These are phyloP conservation scores for Penicillium salamii DNA, from an alignment of 495 filamentous ascomycete species.

Conservation along the genomic window DNA sequence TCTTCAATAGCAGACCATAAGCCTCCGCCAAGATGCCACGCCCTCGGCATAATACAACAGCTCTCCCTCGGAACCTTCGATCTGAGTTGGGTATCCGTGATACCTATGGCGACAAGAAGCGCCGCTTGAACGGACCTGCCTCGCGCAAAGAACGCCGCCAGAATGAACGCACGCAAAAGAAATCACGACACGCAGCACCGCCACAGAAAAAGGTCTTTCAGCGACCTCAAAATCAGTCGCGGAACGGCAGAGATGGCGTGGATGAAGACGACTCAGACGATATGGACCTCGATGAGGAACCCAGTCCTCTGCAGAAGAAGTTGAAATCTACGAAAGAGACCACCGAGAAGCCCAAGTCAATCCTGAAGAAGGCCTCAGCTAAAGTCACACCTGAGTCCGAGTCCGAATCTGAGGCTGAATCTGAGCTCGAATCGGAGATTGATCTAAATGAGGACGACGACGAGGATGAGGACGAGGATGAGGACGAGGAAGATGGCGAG, in stretches of 20 bases:
- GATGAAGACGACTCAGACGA: slow-evolving; percentile 14
- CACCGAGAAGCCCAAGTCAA: slow-evolving; percentile 34
- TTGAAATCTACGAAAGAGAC: slow-evolving; percentile 22
- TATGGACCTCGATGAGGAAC: slow-evolving; percentile 6
- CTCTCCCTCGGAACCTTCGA: slow-evolving; percentile 59
- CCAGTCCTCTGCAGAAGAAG: slow-evolving; percentile 7
- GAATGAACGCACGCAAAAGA: slow-evolving; percentile 56
- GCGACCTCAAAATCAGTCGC: neutral
- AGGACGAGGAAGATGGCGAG: neutral
- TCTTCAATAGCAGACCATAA: neutral
- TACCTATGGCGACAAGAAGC: slow-evolving; percentile 38
- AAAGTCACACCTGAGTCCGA: slow-evolving; percentile 26
- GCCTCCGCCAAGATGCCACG: slow-evolving; percentile 29
- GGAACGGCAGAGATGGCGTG: slow-evolving; percentile 24
- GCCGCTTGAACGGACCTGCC: slow-evolving; percentile 35
- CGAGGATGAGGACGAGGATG: slow-evolving; percentile 22
- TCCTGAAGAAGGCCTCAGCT: slow-evolving; percentile 42
- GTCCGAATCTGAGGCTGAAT: slow-evolving; percentile 1
- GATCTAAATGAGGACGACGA: slow-evolving; percentile 14
- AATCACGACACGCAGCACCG: slow-evolving; percentile 29
- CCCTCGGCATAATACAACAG: slow-evolving; percentile 54
- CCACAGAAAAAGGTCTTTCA: slow-evolving; percentile 17
- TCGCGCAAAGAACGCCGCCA: slow-evolving; percentile 62
- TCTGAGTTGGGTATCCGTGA: slow-evolving; percentile 55
- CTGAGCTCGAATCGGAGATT: neutral